Base-by-base conservation (phyloP, 108 stramenopile species). In the Nitzschia sp. region DNA sequence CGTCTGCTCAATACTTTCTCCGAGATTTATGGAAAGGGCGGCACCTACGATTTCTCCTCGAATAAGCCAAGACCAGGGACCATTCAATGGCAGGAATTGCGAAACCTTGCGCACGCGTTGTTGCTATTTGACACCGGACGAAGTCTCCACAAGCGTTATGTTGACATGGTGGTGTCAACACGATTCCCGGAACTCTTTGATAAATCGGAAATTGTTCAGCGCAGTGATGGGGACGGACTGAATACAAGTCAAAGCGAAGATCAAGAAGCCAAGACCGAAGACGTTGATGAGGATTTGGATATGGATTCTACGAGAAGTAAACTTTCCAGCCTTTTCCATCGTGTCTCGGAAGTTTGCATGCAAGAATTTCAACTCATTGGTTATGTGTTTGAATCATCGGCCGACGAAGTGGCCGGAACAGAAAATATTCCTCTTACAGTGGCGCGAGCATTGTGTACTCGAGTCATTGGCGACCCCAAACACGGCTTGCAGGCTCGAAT, bases 331-430 rank as follows among this genome's bases (percentile, higher is more conserved):
- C 81, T 94, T 28, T 94, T 91, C 60, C 89, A 94, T 76, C 82
- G 88, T 1, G 88, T 91, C 24, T 82, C 80, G 36, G 92, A 94
- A 61, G 92, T 91, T 9, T 94, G 89, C 58, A 89, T 77, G 45
- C 84, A 83, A 38, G 92, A 94, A 69, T 94, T 94, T 67, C 80
- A 90, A 71, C 78, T 91, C 31, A 94, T 94, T 66, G 87, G 87
- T 2, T 79, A 89, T 64, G 88, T 89, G 1, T 94, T 94, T 64
- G 81, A 85, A 2, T 75, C 85, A 17, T 67, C 82, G 15, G 71
- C 48, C 48, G 59, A 72, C 28, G 83, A 76, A 57, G 58, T 78
- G 0, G 82, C 80, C 6, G 62, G 83, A 9, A 81, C 78, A 9
- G 89, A 93, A 68, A 77, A 76, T 36, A 79, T 91, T 57, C 84